Percentiles rank a stretch among this genome's conserved stretches.
Conservation (phyloP, 371 early-diverging fungal species). For the Mortierella sp. region DNA sequence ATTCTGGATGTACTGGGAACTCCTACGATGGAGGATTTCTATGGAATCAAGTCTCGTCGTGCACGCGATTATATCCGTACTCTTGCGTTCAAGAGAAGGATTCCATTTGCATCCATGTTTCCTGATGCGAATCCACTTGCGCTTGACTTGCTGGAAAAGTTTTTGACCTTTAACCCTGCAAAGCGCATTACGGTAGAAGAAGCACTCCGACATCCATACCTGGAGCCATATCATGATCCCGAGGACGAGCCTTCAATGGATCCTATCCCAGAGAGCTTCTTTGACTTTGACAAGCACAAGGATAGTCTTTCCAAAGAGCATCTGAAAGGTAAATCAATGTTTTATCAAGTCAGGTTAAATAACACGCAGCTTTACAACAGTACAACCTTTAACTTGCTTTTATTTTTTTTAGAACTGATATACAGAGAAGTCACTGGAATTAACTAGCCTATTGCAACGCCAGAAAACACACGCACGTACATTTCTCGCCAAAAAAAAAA, state of each 20-base stretch:
- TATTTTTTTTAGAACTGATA: constrained; percentile 29
- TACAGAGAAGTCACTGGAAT: constrained; percentile 49
- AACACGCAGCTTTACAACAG: too few relatives aligned
- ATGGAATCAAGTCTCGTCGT: constrained; percentile 82
- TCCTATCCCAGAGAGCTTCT: constrained; percentile 85
- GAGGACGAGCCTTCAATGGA: constrained; percentile 86
- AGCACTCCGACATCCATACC: constrained; percentile 92
- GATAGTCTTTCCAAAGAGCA: constrained; percentile 88
- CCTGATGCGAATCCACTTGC: constrained; percentile 89
- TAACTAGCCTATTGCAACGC: constrained; percentile 18
- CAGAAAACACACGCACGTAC: too few relatives aligned
- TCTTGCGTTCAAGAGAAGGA: constrained; percentile 90
- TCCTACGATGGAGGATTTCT: constrained; percentile 91
- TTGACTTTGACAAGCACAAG: constrained; percentile 91
- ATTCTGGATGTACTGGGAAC: constrained; percentile 98
- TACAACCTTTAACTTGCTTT: not conserved
- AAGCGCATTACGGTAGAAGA: constrained; percentile 95
- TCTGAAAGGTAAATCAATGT: constrained; percentile 71
- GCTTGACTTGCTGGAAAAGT: constrained; percentile 89
- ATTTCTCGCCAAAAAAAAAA: not conserved
- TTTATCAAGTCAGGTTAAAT: too few relatives aligned
- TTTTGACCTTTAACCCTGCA: constrained; percentile 94
- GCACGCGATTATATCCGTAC: constrained; percentile 94
- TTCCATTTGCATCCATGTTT: constrained; percentile 85
- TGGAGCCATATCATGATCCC: constrained; percentile 89